Evolutionary conservation across 2,329 filamentous ascomycete species (phyloP).

Genomic region (Scopulariopsis brevicaulis): DNA sequence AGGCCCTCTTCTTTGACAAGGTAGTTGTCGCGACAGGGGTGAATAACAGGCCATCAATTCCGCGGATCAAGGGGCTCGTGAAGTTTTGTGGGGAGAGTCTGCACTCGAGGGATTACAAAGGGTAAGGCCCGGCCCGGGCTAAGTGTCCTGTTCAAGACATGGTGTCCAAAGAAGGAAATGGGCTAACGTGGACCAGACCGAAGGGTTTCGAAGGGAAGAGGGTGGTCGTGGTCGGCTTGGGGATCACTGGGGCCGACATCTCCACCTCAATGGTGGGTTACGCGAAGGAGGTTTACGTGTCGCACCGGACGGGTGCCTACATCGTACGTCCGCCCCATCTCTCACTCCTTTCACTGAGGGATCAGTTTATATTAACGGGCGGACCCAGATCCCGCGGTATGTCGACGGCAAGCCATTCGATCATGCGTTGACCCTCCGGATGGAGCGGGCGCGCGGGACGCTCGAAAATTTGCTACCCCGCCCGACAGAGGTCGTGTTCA

Average conservation of each 20-base stretch:
- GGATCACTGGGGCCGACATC: constrained; percentile 21
- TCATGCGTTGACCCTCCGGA: constrained; percentile 19
- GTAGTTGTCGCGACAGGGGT: constrained; percentile 21
- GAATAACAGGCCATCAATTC: constrained; percentile 21
- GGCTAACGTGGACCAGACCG: constrained; percentile 7
- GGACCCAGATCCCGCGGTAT: constrained; percentile 18
- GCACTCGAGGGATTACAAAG: constrained; percentile 24
- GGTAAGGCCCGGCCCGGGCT: constrained; percentile 8
- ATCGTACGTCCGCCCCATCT: constrained; percentile 15
- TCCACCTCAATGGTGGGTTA: constrained; percentile 18
- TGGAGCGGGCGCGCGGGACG: constrained; percentile 16
- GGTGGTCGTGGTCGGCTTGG: constrained; percentile 30
- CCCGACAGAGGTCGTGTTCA: constrained; percentile 7
- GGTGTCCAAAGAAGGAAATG: background rate
- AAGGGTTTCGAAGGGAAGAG: constrained; percentile 24
- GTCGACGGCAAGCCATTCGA: constrained; percentile 22
- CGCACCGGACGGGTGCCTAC: constrained; percentile 24
- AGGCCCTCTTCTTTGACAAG: constrained; percentile 21
- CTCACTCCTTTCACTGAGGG: background rate
- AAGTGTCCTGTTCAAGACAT: background rate
- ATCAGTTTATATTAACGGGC: too few species aligned
- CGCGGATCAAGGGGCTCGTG: constrained; percentile 20
- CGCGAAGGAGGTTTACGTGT: constrained; percentile 26
- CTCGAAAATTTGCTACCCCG: constrained; percentile 14
- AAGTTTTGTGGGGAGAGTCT: constrained; percentile 24